A percentile compares a stretch with the other conserved stretches of the same genome.
These are phyloP conservation scores for Calonectria ilicicola DNA, from an alignment of 2,329 filamentous ascomycete genomes.

Conservation along the genomic window DNA sequence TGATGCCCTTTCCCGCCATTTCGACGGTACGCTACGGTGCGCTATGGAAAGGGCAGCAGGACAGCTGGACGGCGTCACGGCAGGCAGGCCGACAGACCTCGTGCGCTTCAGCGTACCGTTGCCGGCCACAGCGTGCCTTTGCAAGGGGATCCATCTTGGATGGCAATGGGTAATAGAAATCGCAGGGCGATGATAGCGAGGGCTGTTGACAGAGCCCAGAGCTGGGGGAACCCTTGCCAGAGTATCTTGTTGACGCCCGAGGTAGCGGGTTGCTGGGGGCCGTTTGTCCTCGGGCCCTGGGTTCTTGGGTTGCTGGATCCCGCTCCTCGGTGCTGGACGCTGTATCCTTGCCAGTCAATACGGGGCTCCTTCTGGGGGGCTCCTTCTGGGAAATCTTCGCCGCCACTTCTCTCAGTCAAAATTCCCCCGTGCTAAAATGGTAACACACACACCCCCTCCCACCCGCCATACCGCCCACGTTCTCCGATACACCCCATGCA, in stretches of 20 bases:
- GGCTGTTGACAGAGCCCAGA: constrained; percentile 10
- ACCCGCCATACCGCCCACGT: constrained; percentile 5
- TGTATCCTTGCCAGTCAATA: background rate
- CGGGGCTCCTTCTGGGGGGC: constrained; percentile 27
- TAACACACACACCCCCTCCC: background rate
- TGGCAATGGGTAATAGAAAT: background rate
- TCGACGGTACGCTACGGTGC: background rate
- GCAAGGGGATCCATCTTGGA: constrained; percentile 21
- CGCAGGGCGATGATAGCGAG: constrained; percentile 5
- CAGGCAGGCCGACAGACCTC: background rate
- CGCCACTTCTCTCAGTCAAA: constrained; percentile 25
- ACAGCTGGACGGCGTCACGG: background rate
- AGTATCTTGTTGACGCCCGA: constrained; percentile 29
- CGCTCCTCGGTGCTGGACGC: background rate
- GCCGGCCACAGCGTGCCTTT: background rate
- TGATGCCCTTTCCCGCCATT: background rate
- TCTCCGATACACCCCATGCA: constrained; percentile 18
- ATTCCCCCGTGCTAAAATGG: background rate
- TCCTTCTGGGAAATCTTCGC: constrained; percentile 29
- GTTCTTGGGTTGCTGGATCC: constrained; percentile 17
- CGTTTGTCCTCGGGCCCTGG: constrained; percentile 7
- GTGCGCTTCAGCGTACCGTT: constrained; percentile 9
- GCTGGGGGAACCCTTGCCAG: background rate
- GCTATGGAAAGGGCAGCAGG: background rate
- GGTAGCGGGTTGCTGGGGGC: constrained; percentile 13